These are phyloP conservation scores for Polyporus arcularius DNA, from an alignment of 768 basidiomycete genomes.

Conservation along the genomic window DNA sequence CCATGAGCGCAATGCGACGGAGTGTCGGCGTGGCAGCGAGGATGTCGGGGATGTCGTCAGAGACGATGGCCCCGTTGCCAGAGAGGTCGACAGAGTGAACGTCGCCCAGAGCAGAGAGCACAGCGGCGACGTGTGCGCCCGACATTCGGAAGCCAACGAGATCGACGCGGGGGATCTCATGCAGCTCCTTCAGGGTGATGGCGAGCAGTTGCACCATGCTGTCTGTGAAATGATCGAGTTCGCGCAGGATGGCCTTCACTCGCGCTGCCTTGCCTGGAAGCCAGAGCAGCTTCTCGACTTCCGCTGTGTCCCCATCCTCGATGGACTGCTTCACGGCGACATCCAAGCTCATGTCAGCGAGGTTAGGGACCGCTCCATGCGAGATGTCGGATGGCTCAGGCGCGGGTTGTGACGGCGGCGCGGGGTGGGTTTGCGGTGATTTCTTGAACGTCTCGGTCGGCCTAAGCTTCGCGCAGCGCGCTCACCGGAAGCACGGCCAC, in stretches of 20 bases:
- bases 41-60: slow-evolving; percentile 25
- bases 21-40: slow-evolving; percentile 26
- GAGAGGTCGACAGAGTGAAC: slow-evolving; percentile 31
- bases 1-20: slow-evolving; percentile 27
- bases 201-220: slow-evolving; percentile 28
- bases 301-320: slow-evolving; percentile 23
- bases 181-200: slow-evolving; percentile 15
- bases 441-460: neutral
- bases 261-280: slow-evolving; percentile 30
- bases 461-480: slow-evolving; percentile 10
- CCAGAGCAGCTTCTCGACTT: slow-evolving; percentile 32
- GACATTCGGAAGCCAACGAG: slow-evolving; percentile 29
- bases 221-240: slow-evolving; percentile 29
- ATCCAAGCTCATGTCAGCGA: slow-evolving; percentile 30
- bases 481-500: neutral
- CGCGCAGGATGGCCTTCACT: slow-evolving; percentile 24
- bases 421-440: too few species aligned
- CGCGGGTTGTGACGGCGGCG: neutral
- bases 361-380: neutral
- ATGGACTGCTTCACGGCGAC: slow-evolving; percentile 31
- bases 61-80: slow-evolving; percentile 27
- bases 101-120: slow-evolving; percentile 14
- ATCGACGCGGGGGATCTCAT: slow-evolving; percentile 22
- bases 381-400: neutral
- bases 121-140: slow-evolving; percentile 23